These are phyloP conservation scores for Neofusicoccum laricinum DNA, from an alignment of 2,329 filamentous ascomycete genomes.

Conservation along the genomic window DNA sequence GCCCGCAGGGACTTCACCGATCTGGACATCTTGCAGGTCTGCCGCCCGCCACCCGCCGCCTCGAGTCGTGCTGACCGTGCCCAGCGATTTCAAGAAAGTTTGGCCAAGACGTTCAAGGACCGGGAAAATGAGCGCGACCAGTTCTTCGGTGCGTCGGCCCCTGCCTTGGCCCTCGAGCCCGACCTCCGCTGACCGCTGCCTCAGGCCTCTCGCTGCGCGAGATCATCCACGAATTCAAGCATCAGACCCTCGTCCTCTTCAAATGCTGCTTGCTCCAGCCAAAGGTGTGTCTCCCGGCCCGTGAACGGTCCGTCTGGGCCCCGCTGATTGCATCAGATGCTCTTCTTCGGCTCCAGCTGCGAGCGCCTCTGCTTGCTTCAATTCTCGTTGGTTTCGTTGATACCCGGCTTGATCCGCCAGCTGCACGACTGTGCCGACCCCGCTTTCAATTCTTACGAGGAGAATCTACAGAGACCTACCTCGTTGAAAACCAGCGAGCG, in stretches of 20 bases:
- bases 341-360: conserved; percentile 75
- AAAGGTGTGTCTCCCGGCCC: conserved; percentile 60
- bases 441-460: conserved; percentile 80
- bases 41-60: background rate
- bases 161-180: conserved; percentile 30
- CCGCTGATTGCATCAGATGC: conserved; percentile 56
- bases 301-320: background rate
- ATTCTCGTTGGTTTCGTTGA: conserved; percentile 91
- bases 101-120: conserved; percentile 58
- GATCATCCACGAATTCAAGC: conserved; percentile 89
- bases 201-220: conserved; percentile 73
- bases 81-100: conserved; percentile 83
- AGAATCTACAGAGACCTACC: conserved; percentile 71
- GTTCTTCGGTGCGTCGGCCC: conserved; percentile 63
- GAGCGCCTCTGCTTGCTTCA: conserved; percentile 69
- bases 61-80: conserved; percentile 15
- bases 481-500: conserved; percentile 90
- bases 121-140: conserved; percentile 76
- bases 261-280: conserved; percentile 93
- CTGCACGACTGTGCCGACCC: conserved; percentile 95
- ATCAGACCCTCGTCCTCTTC: conserved; percentile 88
- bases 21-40: conserved; percentile 73
- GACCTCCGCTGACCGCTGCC: conserved; percentile 24
- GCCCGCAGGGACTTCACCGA: conserved; percentile 73
- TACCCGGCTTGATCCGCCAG: conserved; percentile 85